Conservation (phyloP, 164 flowering plant genomes). For the Umbellularia californica region DNA sequence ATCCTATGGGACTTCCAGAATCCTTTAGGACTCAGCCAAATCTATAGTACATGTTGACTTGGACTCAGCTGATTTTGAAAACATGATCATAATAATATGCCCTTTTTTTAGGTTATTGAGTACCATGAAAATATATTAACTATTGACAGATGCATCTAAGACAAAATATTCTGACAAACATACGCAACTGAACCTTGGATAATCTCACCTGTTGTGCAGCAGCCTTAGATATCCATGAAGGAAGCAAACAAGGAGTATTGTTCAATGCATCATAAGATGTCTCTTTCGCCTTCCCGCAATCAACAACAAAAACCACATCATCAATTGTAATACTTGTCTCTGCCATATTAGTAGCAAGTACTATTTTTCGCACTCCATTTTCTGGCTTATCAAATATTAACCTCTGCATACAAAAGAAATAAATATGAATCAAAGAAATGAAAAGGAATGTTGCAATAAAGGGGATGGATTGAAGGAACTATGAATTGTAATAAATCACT, state of each 20-base stretch:
- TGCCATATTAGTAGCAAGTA: constrained; percentile 95
- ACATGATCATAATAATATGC: no score
- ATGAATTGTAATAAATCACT: neutral
- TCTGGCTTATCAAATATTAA: constrained; percentile 82
- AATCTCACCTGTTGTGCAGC: constrained; percentile 82
- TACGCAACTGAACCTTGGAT: neutral
- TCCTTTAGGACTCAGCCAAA: no score
- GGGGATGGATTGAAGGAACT: neutral
- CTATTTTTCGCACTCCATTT: constrained; percentile 84
- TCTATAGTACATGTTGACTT: no score
- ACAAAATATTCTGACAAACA: no score
- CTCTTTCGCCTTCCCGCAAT: constrained; percentile 99
- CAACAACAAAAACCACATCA: constrained; percentile 91
- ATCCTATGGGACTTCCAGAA: no score
- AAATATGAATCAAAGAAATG: neutral
- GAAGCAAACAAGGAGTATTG: constrained; percentile 96
- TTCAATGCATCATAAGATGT: constrained; percentile 97
- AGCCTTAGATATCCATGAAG: constrained; percentile 95
- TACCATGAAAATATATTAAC: no score
- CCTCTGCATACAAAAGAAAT: constrained; percentile 43
- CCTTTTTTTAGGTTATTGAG: no score
- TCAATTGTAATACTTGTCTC: constrained; percentile 96
- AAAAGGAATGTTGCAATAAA: constrained; percentile 1
- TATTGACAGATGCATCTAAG: no score
- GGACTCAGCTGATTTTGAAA: no score